phyloP scores from a whole-genome alignment of 768 basidiomycete species.

The Filobasidium wieringae region DNA sequence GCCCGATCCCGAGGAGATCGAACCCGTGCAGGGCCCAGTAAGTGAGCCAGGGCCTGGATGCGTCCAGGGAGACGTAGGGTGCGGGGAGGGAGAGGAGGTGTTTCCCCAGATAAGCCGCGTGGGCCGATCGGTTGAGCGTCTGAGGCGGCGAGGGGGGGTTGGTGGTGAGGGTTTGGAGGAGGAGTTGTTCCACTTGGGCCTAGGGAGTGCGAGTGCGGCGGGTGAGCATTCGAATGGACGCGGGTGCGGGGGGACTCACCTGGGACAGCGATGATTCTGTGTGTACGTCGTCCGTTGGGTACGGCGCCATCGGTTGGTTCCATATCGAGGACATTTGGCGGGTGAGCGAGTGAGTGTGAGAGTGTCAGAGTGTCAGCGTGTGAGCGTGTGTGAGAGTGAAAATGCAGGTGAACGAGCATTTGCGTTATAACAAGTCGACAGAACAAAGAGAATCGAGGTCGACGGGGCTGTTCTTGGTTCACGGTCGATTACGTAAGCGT shows the following conservation, averaged over 20 bases:
- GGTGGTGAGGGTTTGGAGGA: neutral
- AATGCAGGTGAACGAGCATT: too few species aligned
- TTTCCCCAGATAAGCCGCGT: conserved; percentile 63
- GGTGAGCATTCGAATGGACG: neutral
- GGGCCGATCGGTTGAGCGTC: conserved; percentile 50
- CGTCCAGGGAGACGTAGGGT: conserved; percentile 73
- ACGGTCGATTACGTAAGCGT: too few species aligned
- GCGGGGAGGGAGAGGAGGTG: conserved; percentile 67
- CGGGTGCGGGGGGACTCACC: conserved; percentile 2
- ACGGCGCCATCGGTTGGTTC: conserved; percentile 6
- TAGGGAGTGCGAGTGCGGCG: conserved; percentile 8
- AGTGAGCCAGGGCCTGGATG: conserved; percentile 86
- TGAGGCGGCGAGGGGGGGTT: conserved; percentile 30
- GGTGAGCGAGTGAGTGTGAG: neutral
- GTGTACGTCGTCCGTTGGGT: conserved; percentile 50
- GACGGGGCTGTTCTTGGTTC: too few species aligned
- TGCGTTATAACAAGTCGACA: too few species aligned
- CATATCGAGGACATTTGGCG: conserved; percentile 14
- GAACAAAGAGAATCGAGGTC: too few species aligned
- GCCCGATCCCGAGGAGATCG: conserved; percentile 59
- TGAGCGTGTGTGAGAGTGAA: too few species aligned
- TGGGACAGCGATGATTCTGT: conserved; percentile 50
- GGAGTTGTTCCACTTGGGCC: neutral
- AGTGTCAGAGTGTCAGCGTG: too few species aligned
- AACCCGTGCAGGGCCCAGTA: conserved; percentile 87